Evolutionary conservation across 352 stramenopile genomes (phyloP).

Genomic region (Phytophthora pisi): DNA sequence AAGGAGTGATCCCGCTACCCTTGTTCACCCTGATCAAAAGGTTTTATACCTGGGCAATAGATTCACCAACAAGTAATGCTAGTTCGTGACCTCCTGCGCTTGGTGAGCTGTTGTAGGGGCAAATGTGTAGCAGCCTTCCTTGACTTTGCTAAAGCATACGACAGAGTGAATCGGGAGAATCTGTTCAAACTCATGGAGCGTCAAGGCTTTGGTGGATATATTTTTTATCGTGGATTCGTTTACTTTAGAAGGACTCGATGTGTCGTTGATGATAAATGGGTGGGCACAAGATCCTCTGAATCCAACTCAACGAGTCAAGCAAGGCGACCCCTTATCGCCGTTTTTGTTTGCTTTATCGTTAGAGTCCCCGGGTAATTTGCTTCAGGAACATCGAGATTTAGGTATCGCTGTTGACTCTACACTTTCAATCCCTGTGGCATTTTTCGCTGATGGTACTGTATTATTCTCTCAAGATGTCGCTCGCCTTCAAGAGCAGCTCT

Average conservation of each 20-base stretch:
- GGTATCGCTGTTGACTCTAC: background rate
- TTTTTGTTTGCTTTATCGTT: slow-evolving; percentile 3
- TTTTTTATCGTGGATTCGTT: background rate
- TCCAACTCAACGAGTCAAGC: background rate
- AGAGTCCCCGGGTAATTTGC: background rate
- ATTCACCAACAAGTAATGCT: slow-evolving; percentile 10
- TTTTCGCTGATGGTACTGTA: slow-evolving; percentile 1
- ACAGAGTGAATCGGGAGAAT: background rate
- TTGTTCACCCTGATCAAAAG: slow-evolving; percentile 10
- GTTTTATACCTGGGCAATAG: background rate
- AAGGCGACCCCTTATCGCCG: background rate
- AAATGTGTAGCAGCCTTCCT: background rate
- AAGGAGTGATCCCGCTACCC: no score
- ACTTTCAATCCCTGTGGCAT: background rate
- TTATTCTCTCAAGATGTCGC: background rate
- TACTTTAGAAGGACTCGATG: background rate
- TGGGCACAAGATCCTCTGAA: background rate
- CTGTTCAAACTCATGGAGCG: slow-evolving; percentile 1
- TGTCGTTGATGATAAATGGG: background rate
- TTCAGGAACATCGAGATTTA: background rate
- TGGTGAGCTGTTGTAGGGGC: background rate
- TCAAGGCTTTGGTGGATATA: slow-evolving; percentile 1
- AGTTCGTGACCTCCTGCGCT: slow-evolving; percentile 1
- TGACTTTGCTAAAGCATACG: slow-evolving; percentile 4
- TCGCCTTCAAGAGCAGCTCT: background rate